Evolutionary conservation across 352 stramenopile species (phyloP).

Genomic region (Phytophthora litchii): DNA sequence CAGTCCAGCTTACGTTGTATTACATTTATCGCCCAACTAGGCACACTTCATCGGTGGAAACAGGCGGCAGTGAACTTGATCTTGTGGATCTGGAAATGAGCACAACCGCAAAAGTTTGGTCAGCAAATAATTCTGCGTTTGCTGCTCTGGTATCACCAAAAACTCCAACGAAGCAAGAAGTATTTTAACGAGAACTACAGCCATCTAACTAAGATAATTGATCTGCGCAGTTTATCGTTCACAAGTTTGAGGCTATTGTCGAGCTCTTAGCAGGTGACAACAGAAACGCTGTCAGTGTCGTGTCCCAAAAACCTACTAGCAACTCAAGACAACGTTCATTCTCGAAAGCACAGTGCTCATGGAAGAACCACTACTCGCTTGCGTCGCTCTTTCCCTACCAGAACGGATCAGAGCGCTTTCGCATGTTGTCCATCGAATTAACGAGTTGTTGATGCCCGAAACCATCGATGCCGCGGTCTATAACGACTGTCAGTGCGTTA

Average conservation of each 20-base stretch:
- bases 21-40: conserved; percentile 39
- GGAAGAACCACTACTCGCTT: conserved; percentile 7
- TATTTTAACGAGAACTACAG: not conserved
- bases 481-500: conserved; percentile 29
- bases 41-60: conserved; percentile 2
- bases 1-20: conserved; percentile 53
- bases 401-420: conserved; percentile 13
- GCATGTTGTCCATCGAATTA: conserved; percentile 13
- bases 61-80: conserved; percentile 12
- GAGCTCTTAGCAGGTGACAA: conserved; percentile 3
- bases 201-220: too few relatives aligned
- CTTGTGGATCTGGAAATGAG: conserved; percentile 12
- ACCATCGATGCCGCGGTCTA: conserved; percentile 30
- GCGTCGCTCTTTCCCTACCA: conserved; percentile 4
- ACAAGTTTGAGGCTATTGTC: conserved; percentile 2
- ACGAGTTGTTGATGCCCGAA: conserved; percentile 19
- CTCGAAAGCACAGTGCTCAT: not conserved
- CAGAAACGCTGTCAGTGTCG: conserved; percentile 3
- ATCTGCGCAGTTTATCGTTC: too few relatives aligned
- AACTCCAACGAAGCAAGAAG: conserved; percentile 1
- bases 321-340: too few relatives aligned
- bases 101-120: not conserved
- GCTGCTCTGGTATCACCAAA: conserved; percentile 8
- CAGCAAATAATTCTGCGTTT: conserved; percentile 4
- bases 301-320: conserved; percentile 8